Evolutionary conservation across 2,329 filamentous ascomycete genomes (phyloP).

Genomic region (Fusarium floridanum): DNA sequence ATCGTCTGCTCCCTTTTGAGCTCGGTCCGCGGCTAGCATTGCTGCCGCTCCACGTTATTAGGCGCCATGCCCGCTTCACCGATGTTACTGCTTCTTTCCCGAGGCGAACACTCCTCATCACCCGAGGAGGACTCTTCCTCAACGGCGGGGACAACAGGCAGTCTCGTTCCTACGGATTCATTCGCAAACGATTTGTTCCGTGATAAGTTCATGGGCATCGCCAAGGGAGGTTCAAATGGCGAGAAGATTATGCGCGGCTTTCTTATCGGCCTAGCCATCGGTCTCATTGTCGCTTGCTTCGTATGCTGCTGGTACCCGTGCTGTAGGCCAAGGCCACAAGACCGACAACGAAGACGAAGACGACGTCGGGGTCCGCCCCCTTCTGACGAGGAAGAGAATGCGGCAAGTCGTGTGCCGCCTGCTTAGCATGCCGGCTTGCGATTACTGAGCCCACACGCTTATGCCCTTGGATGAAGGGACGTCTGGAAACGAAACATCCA

Average conservation of each 20-base stretch:
- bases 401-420: constrained; percentile 21
- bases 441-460: neutral
- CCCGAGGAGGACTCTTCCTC: constrained; percentile 36
- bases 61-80: constrained; percentile 30
- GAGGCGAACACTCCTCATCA: constrained; percentile 42
- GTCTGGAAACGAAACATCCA: neutral
- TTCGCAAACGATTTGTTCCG: constrained; percentile 45
- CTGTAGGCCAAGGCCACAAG: constrained; percentile 37
- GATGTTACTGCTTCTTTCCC: constrained; percentile 27
- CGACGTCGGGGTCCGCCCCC: constrained; percentile 34
- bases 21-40: constrained; percentile 4
- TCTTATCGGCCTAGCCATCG: constrained; percentile 51
- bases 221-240: constrained; percentile 47
- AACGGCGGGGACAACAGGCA: constrained; percentile 26
- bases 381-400: constrained; percentile 32
- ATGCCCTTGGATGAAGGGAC: neutral
- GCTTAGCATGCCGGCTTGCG: constrained; percentile 15
- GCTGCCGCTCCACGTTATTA: constrained; percentile 8
- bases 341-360: constrained; percentile 34
- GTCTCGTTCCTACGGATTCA: constrained; percentile 25
- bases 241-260: constrained; percentile 52
- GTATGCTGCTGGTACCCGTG: constrained; percentile 53
- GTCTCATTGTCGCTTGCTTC: constrained; percentile 49
- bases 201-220: constrained; percentile 46
- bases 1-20: constrained; percentile 4